Evolutionary conservation across 768 basidiomycete species (phyloP).

Genomic region (Tulasnella sp.): DNA sequence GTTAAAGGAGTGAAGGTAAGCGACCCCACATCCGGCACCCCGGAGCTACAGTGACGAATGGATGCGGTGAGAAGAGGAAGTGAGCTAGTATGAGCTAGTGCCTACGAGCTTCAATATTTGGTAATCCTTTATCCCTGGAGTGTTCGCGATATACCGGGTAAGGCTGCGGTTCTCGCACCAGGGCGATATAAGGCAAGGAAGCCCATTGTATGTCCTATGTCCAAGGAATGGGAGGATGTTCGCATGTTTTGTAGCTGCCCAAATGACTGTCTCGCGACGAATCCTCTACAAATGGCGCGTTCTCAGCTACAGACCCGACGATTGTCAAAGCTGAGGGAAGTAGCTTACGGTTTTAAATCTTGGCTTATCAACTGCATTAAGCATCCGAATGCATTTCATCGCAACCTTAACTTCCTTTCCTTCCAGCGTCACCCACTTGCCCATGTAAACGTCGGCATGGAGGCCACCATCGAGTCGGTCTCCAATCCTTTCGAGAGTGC

Average conservation of each 20-base stretch:
- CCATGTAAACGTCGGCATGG: not conserved
- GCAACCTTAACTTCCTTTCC: not conserved
- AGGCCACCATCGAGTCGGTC: not conserved
- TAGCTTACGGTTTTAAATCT: not conserved
- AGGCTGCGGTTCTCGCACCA: not conserved
- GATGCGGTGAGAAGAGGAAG: too few species aligned
- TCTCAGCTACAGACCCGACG: not conserved
- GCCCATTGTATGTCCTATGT: not conserved
- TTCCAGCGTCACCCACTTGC: not conserved
- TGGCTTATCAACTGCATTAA: not conserved
- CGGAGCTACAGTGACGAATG: not conserved
- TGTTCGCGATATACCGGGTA: not conserved
- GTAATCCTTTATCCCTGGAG: not conserved
- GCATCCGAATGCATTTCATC: not conserved
- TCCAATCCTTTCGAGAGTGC: not conserved
- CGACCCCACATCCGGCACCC: too few species aligned
- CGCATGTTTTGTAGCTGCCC: not conserved
- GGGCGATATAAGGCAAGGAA: not conserved
- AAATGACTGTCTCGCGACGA: not conserved
- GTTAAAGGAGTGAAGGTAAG: too few species aligned
- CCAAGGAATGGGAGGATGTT: not conserved
- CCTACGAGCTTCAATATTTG: not conserved
- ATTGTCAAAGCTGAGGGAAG: not conserved
- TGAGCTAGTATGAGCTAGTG: too few species aligned
- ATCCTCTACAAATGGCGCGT: not conserved